A percentile compares a stretch with the other conserved stretches of the same genome.
phyloP scores from a whole-genome alignment of 495 filamentous ascomycete species.

The Annulohypoxylon nitens region DNA sequence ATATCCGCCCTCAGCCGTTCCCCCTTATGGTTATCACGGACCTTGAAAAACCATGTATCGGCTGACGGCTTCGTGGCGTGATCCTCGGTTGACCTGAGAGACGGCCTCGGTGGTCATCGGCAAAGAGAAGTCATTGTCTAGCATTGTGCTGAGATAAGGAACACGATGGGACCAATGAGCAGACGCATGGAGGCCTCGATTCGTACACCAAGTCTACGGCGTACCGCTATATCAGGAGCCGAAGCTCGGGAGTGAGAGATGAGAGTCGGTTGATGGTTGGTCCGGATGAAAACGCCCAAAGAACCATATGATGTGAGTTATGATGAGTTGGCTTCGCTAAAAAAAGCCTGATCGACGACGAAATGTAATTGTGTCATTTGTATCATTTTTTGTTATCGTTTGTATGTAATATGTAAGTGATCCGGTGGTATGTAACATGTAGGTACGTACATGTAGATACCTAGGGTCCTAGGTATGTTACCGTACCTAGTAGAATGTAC shows the following conservation, averaged over 20 bases:
- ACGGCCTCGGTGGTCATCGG: constrained; percentile 22
- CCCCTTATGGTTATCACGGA: constrained; percentile 15
- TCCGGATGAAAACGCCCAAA: not conserved
- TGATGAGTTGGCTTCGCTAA: constrained; percentile 39
- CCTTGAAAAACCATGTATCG: constrained; percentile 24
- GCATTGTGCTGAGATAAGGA: constrained; percentile 24
- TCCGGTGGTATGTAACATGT: constrained; percentile 5
- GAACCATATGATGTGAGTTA: not conserved
- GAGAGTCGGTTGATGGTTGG: constrained; percentile 37
- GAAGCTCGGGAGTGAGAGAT: constrained; percentile 37
- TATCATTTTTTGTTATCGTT: constrained; percentile 2
- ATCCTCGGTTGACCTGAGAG: constrained; percentile 36
- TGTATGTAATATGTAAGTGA: not conserved
- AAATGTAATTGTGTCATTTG: constrained; percentile 30
- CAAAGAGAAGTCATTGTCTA: constrained; percentile 21
- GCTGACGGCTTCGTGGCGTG: constrained; percentile 30
- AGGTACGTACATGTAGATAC: not conserved
- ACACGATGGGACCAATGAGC: constrained; percentile 27
- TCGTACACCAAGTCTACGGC: constrained; percentile 28
- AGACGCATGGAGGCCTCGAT: constrained; percentile 31
- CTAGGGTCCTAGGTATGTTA: too few species aligned
- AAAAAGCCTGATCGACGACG: constrained; percentile 42
- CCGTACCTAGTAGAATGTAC: too few species aligned
- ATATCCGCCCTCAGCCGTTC: constrained; percentile 19
- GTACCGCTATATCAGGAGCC: constrained; percentile 37